Percentiles rank a stretch among this genome's conserved stretches.
Evolutionary conservation across 1,284 basidiomycete genomes (phyloP).

Genomic region (Polyporus tsugae): DNA sequence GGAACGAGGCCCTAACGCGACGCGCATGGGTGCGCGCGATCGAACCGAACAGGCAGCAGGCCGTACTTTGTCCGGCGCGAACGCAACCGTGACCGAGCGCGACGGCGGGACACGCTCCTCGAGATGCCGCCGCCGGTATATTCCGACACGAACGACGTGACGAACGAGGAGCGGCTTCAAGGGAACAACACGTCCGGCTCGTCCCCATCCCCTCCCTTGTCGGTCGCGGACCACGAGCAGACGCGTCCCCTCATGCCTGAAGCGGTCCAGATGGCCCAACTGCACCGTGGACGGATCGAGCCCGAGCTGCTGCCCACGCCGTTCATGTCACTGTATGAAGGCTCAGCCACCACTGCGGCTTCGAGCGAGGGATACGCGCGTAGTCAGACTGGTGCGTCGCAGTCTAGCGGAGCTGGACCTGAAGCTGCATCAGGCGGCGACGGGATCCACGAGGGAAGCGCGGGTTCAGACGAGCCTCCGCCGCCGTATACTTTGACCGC

Average conservation of each 20-base stretch:
- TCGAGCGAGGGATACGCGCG: background rate
- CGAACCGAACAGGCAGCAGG: background rate
- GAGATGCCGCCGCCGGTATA: background rate
- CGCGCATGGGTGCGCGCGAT: background rate
- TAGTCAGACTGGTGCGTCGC: background rate
- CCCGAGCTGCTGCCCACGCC: background rate
- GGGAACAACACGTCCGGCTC: background rate
- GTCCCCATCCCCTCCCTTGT: background rate
- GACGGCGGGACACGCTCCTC: background rate
- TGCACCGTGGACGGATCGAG: background rate
- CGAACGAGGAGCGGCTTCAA: background rate
- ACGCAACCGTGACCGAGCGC: background rate
- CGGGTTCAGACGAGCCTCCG: background rate
- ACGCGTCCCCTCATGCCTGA: background rate
- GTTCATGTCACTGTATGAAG: background rate
- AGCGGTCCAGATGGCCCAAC: background rate
- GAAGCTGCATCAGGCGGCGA: background rate
- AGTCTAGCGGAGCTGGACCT: background rate
- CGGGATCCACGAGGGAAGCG: background rate
- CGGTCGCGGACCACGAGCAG: background rate
- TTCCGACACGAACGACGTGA: background rate
- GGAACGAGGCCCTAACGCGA: background rate
- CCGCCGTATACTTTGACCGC: background rate
- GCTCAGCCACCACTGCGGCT: background rate
- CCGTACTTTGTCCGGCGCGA: background rate